phyloP scores from a whole-genome alignment of 2,329 filamentous ascomycete genomes.

The Xylaria sp. region DNA sequence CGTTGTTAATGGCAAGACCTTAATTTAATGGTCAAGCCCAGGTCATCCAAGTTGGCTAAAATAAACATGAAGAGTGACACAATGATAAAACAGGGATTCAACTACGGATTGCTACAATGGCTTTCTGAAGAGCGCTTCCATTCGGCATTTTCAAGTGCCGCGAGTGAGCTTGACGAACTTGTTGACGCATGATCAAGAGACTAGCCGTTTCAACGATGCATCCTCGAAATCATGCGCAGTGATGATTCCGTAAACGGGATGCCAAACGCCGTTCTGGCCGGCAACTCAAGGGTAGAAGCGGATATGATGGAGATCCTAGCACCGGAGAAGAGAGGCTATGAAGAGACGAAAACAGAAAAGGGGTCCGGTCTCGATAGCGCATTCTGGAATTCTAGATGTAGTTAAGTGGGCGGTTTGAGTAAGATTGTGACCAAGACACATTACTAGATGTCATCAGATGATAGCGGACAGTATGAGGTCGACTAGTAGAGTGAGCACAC shows the following conservation, averaged over 20 bases:
- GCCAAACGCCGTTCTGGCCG: not conserved
- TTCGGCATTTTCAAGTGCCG: not conserved
- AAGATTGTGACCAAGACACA: not conserved
- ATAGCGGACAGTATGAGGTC: not conserved
- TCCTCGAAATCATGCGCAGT: slow-evolving; percentile 9
- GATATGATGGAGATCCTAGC: slow-evolving; percentile 10
- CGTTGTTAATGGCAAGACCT: not conserved
- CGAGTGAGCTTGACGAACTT: slow-evolving; percentile 3
- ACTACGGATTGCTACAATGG: slow-evolving; percentile 13
- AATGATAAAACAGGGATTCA: not conserved
- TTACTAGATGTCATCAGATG: not conserved
- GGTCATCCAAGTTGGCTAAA: not conserved
- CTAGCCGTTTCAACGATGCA: not conserved
- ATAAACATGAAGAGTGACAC: slow-evolving; percentile 8
- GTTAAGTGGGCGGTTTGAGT: slow-evolving; percentile 33
- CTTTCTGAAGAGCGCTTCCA: not conserved
- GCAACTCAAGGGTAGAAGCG: slow-evolving; percentile 3
- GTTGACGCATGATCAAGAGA: not conserved
- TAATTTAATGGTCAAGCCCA: not conserved
- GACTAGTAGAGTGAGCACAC: too few relatives aligned
- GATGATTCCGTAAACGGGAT: not conserved
- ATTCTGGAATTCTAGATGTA: slow-evolving; percentile 12
- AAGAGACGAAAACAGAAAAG: not conserved
- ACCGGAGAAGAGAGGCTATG: slow-evolving; percentile 8
- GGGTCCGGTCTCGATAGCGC: slow-evolving; percentile 10